Base-by-base conservation (phyloP, 108 stramenopile species). In the Pseudonitzschia multiseries region DNA sequence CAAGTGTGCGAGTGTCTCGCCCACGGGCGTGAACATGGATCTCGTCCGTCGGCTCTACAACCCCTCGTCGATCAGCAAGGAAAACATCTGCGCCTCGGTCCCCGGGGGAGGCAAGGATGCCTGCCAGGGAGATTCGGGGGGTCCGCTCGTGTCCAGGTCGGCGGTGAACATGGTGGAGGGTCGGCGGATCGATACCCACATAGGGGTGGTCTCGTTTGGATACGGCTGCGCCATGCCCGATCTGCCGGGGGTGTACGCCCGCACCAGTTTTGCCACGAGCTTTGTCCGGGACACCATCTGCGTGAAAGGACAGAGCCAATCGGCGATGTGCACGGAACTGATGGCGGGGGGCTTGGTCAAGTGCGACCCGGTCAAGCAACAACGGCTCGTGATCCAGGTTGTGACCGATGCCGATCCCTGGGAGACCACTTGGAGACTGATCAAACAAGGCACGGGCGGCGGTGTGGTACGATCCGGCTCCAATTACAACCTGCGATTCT, bases 171-270 rank as follows among this genome's bases (percentile, higher is more conserved):
- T 14, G 14, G 29, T 51, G 17, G 50, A 51, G 3, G 50, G 50
- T 3, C 17, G n/a, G n/a, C 50, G 50, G 17, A 9, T 51, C n/a
- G 50, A 51, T 51, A n/a, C 21, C 15, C 57, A 59, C 57, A 76
- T 71, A 78, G 83, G 14, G 81, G 79, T 51, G 71, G 81, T 12
- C 73, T 83, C n/a, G 31, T 54, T 31, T 31, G 64, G 64, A 20
- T 17, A 22, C 40, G 40, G 40, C 15, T 65, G 64, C 18, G 64
- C 28, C 24, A 17, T 40, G 5, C 17, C 32, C 14, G 40, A 42
- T 18, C 40, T 17, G 18, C 64, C 64, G 17, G 64, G 64, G 4
- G 64, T 65, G 5, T 65, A 65, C 24, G 18, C 41, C 18, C 32
- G 64, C 8, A 59, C 57, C 8, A 17, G 24, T 31, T 27, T 17